Conservation (phyloP, 78 protist genomes). For the Isochrysis galbana region DNA sequence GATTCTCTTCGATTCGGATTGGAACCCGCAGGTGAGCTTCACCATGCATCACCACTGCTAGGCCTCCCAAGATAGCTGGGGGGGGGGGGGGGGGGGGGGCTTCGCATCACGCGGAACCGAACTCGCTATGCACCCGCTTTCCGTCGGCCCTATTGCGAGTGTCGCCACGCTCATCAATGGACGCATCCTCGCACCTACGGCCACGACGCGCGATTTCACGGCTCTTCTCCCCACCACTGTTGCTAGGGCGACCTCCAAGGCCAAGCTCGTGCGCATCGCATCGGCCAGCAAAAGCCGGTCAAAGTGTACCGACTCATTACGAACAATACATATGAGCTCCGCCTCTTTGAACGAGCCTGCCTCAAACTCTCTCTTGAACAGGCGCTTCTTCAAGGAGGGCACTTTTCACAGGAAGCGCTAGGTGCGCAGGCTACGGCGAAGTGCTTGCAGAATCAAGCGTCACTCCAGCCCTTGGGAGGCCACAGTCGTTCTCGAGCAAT, state of each 20-base stretch:
- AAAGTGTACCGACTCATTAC: slow-evolving; percentile 88
- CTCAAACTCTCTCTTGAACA: slow-evolving; percentile 81
- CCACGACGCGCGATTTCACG: too few species aligned
- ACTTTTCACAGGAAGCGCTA: background rate
- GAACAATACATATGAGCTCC: slow-evolving; percentile 65
- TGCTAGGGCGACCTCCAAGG: slow-evolving; percentile 96
- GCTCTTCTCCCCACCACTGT: too few species aligned
- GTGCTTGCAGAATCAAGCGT: background rate
- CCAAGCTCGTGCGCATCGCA: slow-evolving; percentile 76
- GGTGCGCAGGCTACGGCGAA: background rate
- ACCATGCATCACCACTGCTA: slow-evolving; percentile 68
- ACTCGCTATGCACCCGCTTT: too few species aligned
- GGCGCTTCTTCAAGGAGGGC: slow-evolving; percentile 61
- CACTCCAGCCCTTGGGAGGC: too few species aligned
- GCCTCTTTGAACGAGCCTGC: slow-evolving; percentile 81
- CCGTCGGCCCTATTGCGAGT: too few species aligned
- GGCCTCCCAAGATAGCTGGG: too few species aligned
- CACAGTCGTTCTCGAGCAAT: too few species aligned
- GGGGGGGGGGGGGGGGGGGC: too few species aligned
- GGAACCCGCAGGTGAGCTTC: slow-evolving; percentile 99
- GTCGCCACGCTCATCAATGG: too few species aligned
- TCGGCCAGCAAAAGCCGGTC: slow-evolving; percentile 90
- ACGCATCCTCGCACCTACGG: too few species aligned
- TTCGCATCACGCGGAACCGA: too few species aligned
- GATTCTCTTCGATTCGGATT: slow-evolving; percentile 95